Percentiles rank a stretch among this genome's conserved stretches.
These are phyloP conservation scores for Sporisorium reilianum DNA, from an alignment of 1,284 basidiomycete genomes.

Conservation along the genomic window DNA sequence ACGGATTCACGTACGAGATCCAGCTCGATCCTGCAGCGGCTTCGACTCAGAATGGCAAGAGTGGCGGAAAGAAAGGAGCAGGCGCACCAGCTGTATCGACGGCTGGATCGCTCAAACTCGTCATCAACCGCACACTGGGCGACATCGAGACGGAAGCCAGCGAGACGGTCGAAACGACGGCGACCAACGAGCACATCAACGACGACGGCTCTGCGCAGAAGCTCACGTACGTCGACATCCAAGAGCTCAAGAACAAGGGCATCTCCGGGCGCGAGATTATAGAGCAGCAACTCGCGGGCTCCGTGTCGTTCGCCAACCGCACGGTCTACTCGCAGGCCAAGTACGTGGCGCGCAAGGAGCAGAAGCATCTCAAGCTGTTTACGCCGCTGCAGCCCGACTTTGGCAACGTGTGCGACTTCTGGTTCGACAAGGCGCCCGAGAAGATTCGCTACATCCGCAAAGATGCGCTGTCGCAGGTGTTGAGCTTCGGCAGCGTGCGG, in stretches of 20 bases:
- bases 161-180: conserved; percentile 60
- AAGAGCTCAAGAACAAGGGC: conserved; percentile 65
- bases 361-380: conserved; percentile 83
- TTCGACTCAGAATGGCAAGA: conserved; percentile 12
- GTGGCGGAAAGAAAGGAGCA: conserved; percentile 3
- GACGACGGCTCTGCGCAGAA: conserved; percentile 65
- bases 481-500: conserved; percentile 84
- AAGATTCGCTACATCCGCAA: conserved; percentile 86
- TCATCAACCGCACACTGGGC: conserved; percentile 53
- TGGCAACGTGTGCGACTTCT: conserved; percentile 88
- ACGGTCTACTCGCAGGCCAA: conserved; percentile 67
- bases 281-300: conserved; percentile 58
- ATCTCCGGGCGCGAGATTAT: conserved; percentile 65
- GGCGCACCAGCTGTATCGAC: background rate
- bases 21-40: conserved; percentile 14
- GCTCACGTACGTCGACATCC: conserved; percentile 67
- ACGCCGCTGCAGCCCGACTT: conserved; percentile 88
- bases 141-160: conserved; percentile 45
- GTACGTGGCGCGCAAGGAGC: conserved; percentile 65
- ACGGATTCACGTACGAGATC: conserved; percentile 68
- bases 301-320: conserved; percentile 57
- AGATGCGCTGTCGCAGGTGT: conserved; percentile 88
- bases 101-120: conserved; percentile 29
- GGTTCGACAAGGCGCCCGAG: conserved; percentile 76
- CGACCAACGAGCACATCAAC: conserved; percentile 69